Base-by-base conservation (phyloP, 2,329 filamentous ascomycete species). In the Calonectria hawksworthii region DNA sequence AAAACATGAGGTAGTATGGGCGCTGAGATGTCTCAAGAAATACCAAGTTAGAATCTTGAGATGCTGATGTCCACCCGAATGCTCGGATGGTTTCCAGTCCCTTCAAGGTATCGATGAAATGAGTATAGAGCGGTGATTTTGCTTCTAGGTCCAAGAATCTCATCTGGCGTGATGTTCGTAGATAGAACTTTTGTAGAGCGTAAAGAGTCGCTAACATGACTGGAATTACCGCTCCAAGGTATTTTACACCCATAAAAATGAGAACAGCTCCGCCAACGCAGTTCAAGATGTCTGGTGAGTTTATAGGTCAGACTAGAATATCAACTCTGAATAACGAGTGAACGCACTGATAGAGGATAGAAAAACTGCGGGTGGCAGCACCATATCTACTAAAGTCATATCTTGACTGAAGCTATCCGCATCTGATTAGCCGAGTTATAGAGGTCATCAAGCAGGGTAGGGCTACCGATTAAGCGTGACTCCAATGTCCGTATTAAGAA, bases 91-190 rank as follows among this genome's bases (percentile, higher is more conserved):
- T 92, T 0, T 85, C 83, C 1, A 92, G 77, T 0, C 91, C 91
- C 26, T 86, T 86, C 18, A 92, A 84, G 3, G 88, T 89, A 75
- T 92, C 90, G 23, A 88, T 84, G 75, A 92, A 92, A 73, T 92
- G 86, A 0, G 86, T 63, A 18, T 73, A 92, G 0, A 93, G 83
- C 0, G 90, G 90, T 0, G 87, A 87, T 74, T 92, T 92, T 3
- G 88, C 86, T 78, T 93, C 91, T 4, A 93, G 85, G 54, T 93
- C 91, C 28, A 93, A 80, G 21, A 91, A 85, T 52, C 91, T 86
- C 9, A 93, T 81, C 80, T 92, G 91, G 0, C 90, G 86, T 0
- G 90, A 92, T 0, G 91, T 93, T 0, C 88, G 86, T 2, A 93
- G 86, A 78, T 93, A 93, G 68, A 91, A 86, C 61, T 86, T 88